Percentiles rank a stretch among this genome's conserved stretches.
Evolutionary conservation across 306 rosid species (phyloP).

Genomic region (Cicer arietinum): DNA sequence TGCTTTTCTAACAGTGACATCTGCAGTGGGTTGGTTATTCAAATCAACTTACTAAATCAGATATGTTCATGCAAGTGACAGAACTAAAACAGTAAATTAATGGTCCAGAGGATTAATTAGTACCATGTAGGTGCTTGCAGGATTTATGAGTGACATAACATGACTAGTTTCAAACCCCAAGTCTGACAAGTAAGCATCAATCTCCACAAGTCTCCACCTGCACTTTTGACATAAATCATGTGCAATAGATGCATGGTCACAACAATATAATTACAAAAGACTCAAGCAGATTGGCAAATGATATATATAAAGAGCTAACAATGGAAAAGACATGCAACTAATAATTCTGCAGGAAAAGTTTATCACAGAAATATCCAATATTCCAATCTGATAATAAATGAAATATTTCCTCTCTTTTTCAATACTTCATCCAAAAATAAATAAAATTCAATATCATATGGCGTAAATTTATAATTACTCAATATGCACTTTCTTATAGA

Average conservation of each 20-base stretch:
- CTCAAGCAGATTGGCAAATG: constrained; percentile 1
- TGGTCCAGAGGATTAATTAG: constrained; percentile 28
- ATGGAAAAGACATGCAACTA: neutral
- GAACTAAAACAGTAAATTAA: constrained; percentile 27
- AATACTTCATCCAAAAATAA: constrained; percentile 28
- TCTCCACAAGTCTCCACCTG: constrained; percentile 92
- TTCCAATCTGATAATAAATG: neutral
- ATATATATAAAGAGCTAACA: constrained; percentile 4
- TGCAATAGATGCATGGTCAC: constrained; percentile 15
- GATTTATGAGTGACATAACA: constrained; percentile 87
- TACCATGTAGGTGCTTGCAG: constrained; percentile 97
- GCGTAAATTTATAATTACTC: constrained; percentile 20
- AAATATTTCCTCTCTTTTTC: neutral
- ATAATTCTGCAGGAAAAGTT: neutral
- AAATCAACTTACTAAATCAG: constrained; percentile 32
- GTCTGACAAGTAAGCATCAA: constrained; percentile 77
- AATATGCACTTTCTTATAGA: neutral
- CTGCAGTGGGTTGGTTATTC: constrained; percentile 12
- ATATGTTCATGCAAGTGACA: constrained; percentile 13
- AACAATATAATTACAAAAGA: constrained; percentile 16
- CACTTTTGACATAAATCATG: constrained; percentile 13
- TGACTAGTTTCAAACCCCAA: constrained; percentile 73
- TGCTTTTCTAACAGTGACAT: constrained; percentile 7
- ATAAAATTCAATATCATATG: constrained; percentile 17
- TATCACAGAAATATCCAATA: neutral